Evolutionary conservation across 1,284 basidiomycete species (phyloP).

Genomic region (Trametes pubescens): DNA sequence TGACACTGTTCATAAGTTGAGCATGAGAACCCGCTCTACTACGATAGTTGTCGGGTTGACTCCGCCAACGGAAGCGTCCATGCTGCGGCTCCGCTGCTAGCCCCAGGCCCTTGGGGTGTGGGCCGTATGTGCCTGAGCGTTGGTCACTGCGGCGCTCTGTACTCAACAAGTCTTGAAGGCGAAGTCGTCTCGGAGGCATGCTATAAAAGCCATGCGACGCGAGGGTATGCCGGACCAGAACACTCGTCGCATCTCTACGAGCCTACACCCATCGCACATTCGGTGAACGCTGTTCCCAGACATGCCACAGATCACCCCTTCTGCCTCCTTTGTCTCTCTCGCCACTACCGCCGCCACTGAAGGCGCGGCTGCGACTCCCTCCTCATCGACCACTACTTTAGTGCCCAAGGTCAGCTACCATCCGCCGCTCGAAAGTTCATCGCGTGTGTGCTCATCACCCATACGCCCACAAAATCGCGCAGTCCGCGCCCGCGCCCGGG

Average conservation of each 20-base stretch:
- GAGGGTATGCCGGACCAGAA: not conserved
- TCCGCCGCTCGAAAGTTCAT: not conserved
- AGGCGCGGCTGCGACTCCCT: not conserved
- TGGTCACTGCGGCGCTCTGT: not conserved
- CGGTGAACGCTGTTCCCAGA: not conserved
- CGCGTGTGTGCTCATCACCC: not conserved
- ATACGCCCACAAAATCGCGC: not conserved
- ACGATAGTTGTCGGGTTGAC: not conserved
- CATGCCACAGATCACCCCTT: slow-evolving; percentile 14
- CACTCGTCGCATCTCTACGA: not conserved
- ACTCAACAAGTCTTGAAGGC: not conserved
- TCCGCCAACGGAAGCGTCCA: not conserved
- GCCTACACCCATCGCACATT: not conserved
- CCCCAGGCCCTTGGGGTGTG: not conserved
- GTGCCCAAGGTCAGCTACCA: slow-evolving; percentile 10
- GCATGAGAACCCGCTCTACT: not conserved
- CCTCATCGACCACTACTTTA: slow-evolving; percentile 14
- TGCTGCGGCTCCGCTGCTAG: not conserved
- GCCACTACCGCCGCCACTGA: slow-evolving; percentile 1
- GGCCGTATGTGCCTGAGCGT: too few species aligned
- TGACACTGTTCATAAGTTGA: not conserved
- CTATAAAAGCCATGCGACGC: not conserved
- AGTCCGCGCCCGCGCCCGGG: not conserved
- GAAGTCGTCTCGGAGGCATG: not conserved
- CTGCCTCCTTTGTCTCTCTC: slow-evolving; percentile 17